Conservation (phyloP, 768 basidiomycete genomes). For the Tremella fuciformis region DNA sequence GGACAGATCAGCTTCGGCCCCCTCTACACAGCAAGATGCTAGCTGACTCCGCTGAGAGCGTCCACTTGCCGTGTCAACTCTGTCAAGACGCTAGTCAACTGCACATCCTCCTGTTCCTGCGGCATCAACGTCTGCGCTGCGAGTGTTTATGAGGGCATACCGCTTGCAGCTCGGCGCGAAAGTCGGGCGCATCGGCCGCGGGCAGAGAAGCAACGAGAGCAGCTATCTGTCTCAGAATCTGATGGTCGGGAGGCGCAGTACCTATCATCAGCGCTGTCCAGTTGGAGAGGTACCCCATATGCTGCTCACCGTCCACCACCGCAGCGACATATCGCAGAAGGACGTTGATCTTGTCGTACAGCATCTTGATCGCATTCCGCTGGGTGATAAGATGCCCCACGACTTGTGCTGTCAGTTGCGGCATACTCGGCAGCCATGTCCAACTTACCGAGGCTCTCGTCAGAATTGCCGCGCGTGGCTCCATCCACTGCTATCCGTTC, state of each 20-base stretch:
- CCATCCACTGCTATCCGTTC: slow-evolving; percentile 98
- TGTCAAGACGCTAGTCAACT: slow-evolving; percentile 82
- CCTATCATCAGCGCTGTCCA: slow-evolving; percentile 56
- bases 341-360: slow-evolving; percentile 81
- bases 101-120: slow-evolving; percentile 94
- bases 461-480: slow-evolving; percentile 69
- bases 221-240: slow-evolving; percentile 75
- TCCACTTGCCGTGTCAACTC: slow-evolving; percentile 84
- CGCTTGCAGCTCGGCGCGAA: slow-evolving; percentile 83
- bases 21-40: too few species aligned
- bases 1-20: slow-evolving; percentile 14
- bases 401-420: slow-evolving; percentile 57
- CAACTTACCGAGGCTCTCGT: slow-evolving; percentile 71
- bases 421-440: background rate
- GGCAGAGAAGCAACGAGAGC: slow-evolving; percentile 85
- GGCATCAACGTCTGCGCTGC: slow-evolving; percentile 10
- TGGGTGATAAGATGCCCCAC: slow-evolving; percentile 87
- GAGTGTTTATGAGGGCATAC: slow-evolving; percentile 53
- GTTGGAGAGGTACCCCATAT: too few species aligned
- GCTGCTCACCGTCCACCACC: slow-evolving; percentile 66
- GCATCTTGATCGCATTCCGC: slow-evolving; percentile 92
- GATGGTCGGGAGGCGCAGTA: slow-evolving; percentile 70
- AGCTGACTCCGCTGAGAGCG: slow-evolving; percentile 78
- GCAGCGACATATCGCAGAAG: slow-evolving; percentile 81
- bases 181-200: slow-evolving; percentile 74